These are phyloP conservation scores for Macaranga tanarius DNA, from an alignment of 441 rosid species.

Conservation along the genomic window DNA sequence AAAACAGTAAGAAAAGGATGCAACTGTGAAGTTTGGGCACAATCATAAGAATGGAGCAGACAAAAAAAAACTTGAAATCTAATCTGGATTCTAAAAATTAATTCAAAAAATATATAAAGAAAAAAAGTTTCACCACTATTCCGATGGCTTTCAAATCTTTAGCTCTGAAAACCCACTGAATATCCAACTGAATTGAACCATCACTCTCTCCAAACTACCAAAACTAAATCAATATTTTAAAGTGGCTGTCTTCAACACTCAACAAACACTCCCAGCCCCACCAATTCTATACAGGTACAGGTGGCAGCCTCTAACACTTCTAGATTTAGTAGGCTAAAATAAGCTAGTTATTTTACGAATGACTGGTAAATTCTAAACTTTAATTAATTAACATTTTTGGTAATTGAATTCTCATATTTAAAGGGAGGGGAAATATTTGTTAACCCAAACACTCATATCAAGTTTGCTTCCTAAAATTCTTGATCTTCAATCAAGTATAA, in stretches of 20 bases:
- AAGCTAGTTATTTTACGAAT: not conserved
- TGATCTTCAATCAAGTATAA: not conserved
- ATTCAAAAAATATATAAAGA: too few species aligned
- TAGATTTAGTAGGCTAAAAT: not conserved
- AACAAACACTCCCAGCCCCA: too few species aligned
- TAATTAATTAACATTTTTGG: not conserved
- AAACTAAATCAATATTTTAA: not conserved
- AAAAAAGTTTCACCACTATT: too few species aligned
- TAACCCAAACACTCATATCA: not conserved
- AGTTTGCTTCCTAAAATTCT: not conserved
- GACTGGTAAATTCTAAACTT: not conserved
- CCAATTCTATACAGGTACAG: too few species aligned
- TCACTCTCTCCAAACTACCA: not conserved
- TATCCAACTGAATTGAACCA: too few species aligned
- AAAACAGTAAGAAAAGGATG: not conserved
- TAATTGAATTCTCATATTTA: not conserved
- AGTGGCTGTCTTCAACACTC: not conserved
- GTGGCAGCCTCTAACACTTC: not conserved
- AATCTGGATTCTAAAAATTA: too few species aligned
- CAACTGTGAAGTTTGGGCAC: not conserved
- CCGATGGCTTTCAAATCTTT: too few species aligned
- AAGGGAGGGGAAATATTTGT: not conserved
- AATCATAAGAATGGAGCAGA: not conserved
- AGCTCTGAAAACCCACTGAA: too few species aligned
- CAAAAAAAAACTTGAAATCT: not conserved